phyloP scores from a whole-genome alignment of 73 alveolate genomes.

The Symbiodinium natans region DNA sequence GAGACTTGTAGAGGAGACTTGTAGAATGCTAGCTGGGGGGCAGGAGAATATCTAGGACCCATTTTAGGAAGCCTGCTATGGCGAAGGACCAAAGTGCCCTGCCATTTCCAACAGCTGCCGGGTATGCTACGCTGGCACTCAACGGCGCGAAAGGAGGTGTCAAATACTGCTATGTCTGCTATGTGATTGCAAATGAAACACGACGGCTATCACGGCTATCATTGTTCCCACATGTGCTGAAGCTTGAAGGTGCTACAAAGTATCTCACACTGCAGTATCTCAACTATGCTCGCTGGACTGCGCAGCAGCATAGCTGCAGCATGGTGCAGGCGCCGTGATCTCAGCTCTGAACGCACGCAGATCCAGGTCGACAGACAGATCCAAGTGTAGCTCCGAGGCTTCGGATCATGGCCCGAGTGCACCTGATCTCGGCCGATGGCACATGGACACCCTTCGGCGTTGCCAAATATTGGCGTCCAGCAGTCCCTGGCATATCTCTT shows the following conservation, averaged over 20 bases:
- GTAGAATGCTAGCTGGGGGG: too few relatives aligned
- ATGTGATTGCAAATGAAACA: too few relatives aligned
- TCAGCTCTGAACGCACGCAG: neutral
- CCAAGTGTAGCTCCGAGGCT: conserved; percentile 34
- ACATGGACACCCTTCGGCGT: conserved; percentile 78
- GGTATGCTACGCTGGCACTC: conserved; percentile 26
- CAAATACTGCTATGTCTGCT: neutral
- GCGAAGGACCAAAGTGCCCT: conserved; percentile 63
- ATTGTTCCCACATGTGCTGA: neutral
- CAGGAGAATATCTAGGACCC: too few relatives aligned
- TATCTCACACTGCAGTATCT: conserved; percentile 46
- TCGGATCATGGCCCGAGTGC: conserved; percentile 54
- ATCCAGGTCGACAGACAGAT: too few relatives aligned
- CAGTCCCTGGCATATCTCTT: conserved; percentile 15
- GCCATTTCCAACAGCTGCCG: conserved; percentile 86
- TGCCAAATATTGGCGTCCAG: conserved; percentile 68
- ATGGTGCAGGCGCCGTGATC: neutral
- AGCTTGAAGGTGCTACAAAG: conserved; percentile 6
- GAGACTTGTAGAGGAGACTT: too few relatives aligned
- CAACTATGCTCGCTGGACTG: conserved; percentile 69
- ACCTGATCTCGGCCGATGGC: conserved; percentile 26
- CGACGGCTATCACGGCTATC: neutral
- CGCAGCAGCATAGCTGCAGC: conserved; percentile 81
- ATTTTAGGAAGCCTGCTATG: too few relatives aligned
- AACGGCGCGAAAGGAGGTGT: conserved; percentile 72